Percentiles rank a stretch among this genome's conserved stretches.
These are phyloP conservation scores for Aspergillus pseudoterreus DNA, from an alignment of 2,329 filamentous ascomycete genomes.

Conservation along the genomic window DNA sequence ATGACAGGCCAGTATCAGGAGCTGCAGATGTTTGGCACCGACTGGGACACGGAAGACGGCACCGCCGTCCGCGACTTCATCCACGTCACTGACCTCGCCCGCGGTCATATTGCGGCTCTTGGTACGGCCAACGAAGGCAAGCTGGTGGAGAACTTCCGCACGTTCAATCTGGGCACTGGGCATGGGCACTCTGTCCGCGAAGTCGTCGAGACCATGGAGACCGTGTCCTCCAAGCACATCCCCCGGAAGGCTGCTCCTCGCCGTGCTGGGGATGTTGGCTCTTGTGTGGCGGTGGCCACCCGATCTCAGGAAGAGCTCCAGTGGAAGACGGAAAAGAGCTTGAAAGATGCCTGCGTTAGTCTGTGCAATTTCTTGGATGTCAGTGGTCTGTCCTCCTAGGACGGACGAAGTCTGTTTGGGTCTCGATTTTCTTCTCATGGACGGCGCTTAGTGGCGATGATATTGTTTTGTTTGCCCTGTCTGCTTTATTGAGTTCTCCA, in stretches of 20 bases:
- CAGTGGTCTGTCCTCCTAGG: slow-evolving; percentile 26
- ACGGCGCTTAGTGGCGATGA: slow-evolving; percentile 3
- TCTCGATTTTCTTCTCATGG: slow-evolving; percentile 7
- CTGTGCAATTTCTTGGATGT: slow-evolving; percentile 36
- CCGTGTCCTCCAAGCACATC: slow-evolving; percentile 32
- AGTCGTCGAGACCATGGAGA: slow-evolving; percentile 37
- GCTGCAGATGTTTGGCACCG: slow-evolving; percentile 60
- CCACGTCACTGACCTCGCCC: slow-evolving; percentile 62
- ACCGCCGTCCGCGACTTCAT: slow-evolving; percentile 67
- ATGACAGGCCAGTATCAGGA: slow-evolving; percentile 52
- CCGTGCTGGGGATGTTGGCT: slow-evolving; percentile 37
- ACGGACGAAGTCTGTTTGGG: neutral
- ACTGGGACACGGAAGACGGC: slow-evolving; percentile 64
- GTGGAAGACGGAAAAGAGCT: slow-evolving; percentile 37
- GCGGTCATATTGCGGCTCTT: slow-evolving; percentile 60
- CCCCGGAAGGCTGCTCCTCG: slow-evolving; percentile 29
- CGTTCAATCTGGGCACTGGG: slow-evolving; percentile 40
- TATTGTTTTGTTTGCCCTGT: neutral
- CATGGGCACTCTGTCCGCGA: slow-evolving; percentile 37
- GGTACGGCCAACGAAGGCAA: slow-evolving; percentile 31
- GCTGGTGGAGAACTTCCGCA: slow-evolving; percentile 38
- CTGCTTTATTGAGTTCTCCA: slow-evolving; percentile 2
- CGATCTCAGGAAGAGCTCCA: slow-evolving; percentile 53
- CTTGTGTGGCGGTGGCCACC: slow-evolving; percentile 35
- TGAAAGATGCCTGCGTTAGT: slow-evolving; percentile 36